Conservation (phyloP, 768 basidiomycete species). For the Boletus edulis region DNA sequence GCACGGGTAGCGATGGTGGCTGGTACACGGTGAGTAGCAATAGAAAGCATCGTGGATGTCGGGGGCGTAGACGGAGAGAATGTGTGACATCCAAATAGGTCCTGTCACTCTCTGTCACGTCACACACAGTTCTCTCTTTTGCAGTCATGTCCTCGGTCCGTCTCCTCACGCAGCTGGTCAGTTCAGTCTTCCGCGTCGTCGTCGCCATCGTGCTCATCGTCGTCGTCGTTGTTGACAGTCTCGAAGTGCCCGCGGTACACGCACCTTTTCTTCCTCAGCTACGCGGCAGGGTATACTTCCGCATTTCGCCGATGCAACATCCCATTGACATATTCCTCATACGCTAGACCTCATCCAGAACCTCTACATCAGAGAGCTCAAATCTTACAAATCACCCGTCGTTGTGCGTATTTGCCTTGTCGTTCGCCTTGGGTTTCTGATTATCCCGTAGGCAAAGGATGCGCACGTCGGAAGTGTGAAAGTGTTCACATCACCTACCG, state of each 20-base stretch:
- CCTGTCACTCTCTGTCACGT: conserved; percentile 36
- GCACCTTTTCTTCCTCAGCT: conserved; percentile 59
- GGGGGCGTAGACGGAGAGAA: not conserved
- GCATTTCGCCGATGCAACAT: conserved; percentile 25
- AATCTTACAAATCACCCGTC: conserved; percentile 78
- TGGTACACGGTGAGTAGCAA: conserved; percentile 40
- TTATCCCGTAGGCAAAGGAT: conserved; percentile 66
- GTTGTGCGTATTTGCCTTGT: conserved; percentile 47
- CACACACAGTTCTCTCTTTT: conserved; percentile 46
- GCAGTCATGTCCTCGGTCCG: conserved; percentile 56
- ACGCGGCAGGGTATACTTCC: conserved; percentile 58
- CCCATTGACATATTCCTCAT: not conserved
- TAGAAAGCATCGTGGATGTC: conserved; percentile 22
- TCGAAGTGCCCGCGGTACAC: conserved; percentile 44
- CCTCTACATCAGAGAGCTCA: conserved; percentile 86
- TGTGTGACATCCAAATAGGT: conserved; percentile 23
- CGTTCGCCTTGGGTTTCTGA: not conserved
- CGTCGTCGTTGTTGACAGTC: conserved; percentile 31
- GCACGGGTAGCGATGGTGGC: conserved; percentile 35
- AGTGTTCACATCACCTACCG: conserved; percentile 67
- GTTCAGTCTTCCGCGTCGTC: not conserved
- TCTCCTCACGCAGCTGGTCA: conserved; percentile 57
- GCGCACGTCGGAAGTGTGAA: conserved; percentile 89
- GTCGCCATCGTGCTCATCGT: conserved; percentile 11
- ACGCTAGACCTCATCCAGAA: conserved; percentile 86